phyloP scores from a whole-genome alignment of 2,329 filamentous ascomycete species.

The Fusarium acutatum region DNA sequence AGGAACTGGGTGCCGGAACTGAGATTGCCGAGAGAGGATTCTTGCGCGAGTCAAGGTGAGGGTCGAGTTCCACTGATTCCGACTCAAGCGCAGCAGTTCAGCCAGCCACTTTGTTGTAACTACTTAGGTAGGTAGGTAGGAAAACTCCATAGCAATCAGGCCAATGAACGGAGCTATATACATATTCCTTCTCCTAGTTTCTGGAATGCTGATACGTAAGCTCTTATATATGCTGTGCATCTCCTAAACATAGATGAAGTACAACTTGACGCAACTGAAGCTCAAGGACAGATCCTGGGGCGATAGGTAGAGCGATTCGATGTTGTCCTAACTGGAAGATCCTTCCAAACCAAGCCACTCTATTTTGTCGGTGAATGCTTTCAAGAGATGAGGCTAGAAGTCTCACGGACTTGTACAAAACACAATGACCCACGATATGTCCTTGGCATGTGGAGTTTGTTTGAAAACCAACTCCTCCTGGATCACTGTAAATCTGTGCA shows the following conservation, averaged over 20 bases:
- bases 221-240: background rate
- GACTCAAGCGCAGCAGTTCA: background rate
- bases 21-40: background rate
- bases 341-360: too few species aligned
- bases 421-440: background rate
- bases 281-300: too few species aligned
- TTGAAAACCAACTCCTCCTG: background rate
- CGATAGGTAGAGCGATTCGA: too few species aligned
- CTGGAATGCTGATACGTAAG: rapidly evolving
- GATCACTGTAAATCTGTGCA: background rate
- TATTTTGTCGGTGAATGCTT: rapidly evolving
- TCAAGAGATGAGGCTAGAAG: background rate
- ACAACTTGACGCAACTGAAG: background rate
- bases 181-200: background rate
- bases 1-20: background rate
- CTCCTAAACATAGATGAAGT: background rate
- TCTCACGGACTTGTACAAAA: background rate
- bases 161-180: rapidly evolving
- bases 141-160: too few species aligned
- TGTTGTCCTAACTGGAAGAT: rapidly evolving
- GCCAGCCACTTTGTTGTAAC: background rate
- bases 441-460: background rate
- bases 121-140: too few species aligned
- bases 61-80: background rate
- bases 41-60: background rate